Conservation (phyloP, 768 basidiomycete species). For the Serendipita sp. region DNA sequence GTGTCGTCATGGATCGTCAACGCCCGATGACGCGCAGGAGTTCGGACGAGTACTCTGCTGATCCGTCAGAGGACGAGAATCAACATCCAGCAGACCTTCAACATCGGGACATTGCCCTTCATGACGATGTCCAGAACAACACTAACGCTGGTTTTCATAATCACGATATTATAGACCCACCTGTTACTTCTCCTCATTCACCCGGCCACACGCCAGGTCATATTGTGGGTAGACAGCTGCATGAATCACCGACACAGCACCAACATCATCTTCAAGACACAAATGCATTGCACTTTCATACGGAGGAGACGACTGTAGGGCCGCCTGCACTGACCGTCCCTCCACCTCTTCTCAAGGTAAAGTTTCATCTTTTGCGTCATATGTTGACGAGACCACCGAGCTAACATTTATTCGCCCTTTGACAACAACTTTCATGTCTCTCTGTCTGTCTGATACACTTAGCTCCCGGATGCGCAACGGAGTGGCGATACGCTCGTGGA, state of each 20-base stretch:
- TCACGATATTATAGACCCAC: no score
- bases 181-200: no score
- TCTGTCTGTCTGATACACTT: neutral
- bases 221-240: constrained; percentile 6
- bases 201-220: neutral
- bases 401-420: neutral
- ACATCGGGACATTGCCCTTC: no score
- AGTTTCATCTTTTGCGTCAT: no score
- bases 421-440: neutral
- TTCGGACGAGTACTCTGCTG: no score
- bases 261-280: constrained; percentile 7
- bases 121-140: no score
- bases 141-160: no score
- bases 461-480: constrained; percentile 10
- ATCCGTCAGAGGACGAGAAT: no score
- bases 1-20: no score
- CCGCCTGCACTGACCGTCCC: neutral
- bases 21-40: no score
- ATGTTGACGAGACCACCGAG: neutral
- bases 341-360: neutral
- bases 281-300: neutral
- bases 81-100: no score
- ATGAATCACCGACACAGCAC: constrained; percentile 12
- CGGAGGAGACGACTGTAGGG: no score
- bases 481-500: constrained; percentile 8